phyloP scores from a whole-genome alignment of 345 rosid species.

The Nephelium lappaceum region DNA sequence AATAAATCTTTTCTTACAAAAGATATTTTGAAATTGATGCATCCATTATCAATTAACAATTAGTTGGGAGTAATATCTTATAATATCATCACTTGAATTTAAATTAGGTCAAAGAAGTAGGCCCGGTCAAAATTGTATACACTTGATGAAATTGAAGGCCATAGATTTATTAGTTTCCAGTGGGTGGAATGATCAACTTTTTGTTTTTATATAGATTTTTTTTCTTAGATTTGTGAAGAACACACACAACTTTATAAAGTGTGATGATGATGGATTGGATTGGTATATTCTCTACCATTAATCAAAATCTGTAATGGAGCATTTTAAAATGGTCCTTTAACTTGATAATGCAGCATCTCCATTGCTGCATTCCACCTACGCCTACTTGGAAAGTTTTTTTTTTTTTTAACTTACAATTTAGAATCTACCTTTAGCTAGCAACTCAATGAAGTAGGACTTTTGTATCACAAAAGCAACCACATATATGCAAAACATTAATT shows the following conservation, averaged over 20 bases:
- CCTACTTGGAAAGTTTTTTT: slow-evolving; percentile 20
- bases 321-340: slow-evolving; percentile 30
- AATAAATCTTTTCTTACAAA: too few species aligned
- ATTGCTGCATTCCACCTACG: slow-evolving; percentile 29
- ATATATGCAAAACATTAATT: neutral
- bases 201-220: neutral
- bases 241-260: neutral
- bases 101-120: slow-evolving; percentile 19
- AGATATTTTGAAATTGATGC: too few species aligned
- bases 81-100: neutral
- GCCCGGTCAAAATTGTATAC: neutral
- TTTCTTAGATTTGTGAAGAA: neutral
- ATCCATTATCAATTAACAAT: too few species aligned
- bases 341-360: slow-evolving; percentile 36
- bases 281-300: slow-evolving; percentile 24
- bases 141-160: neutral
- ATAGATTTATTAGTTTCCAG: slow-evolving; percentile 12
- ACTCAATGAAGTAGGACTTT: slow-evolving; percentile 8
- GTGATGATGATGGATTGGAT: neutral
- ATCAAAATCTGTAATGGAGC: slow-evolving; percentile 18
- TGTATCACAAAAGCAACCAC: slow-evolving; percentile 5
- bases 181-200: slow-evolving; percentile 17
- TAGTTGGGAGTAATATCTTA: too few species aligned
- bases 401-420: slow-evolving; percentile 6
- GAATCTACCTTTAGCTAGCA: slow-evolving; percentile 18